phyloP scores from a whole-genome alignment of 441 rosid species.

The Populus hybrid region DNA sequence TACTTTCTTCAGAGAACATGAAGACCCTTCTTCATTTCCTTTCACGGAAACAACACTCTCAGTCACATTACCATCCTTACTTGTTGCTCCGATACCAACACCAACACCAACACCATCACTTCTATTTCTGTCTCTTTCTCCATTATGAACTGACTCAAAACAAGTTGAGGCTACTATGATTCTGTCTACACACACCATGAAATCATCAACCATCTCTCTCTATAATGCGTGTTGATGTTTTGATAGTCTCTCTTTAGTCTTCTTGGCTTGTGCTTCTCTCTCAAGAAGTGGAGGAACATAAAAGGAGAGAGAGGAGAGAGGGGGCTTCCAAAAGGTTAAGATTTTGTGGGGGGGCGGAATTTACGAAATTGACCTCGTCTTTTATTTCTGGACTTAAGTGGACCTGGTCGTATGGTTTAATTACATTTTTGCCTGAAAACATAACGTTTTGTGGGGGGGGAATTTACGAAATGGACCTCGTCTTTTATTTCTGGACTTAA shows the following conservation, averaged over 20 bases:
- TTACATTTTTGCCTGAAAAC: not conserved
- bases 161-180: slow-evolving; percentile 35
- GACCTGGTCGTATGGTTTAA: not conserved
- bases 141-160: slow-evolving; percentile 28
- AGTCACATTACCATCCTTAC: slow-evolving; percentile 1
- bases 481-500: not conserved
- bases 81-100: not conserved
- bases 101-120: not conserved
- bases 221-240: not conserved
- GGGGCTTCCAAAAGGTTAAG: slow-evolving; percentile 7
- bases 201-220: slow-evolving; percentile 44
- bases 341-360: slow-evolving; percentile 27
- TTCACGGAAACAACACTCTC: slow-evolving; percentile 12
- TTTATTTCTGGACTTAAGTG: not conserved
- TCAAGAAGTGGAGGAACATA: slow-evolving; percentile 2
- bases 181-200: slow-evolving; percentile 46
- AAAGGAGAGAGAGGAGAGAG: not conserved
- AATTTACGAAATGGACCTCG: slow-evolving; percentile 41
- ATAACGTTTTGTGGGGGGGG: slow-evolving; percentile 12
- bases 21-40: slow-evolving; percentile 29
- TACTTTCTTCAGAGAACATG: slow-evolving; percentile 24
- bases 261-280: not conserved
- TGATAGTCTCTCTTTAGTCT: not conserved
- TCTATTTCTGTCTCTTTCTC: slow-evolving; percentile 18
- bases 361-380: slow-evolving; percentile 35